Base-by-base conservation (phyloP, 1,284 basidiomycete species). In the Athelia sp. region DNA sequence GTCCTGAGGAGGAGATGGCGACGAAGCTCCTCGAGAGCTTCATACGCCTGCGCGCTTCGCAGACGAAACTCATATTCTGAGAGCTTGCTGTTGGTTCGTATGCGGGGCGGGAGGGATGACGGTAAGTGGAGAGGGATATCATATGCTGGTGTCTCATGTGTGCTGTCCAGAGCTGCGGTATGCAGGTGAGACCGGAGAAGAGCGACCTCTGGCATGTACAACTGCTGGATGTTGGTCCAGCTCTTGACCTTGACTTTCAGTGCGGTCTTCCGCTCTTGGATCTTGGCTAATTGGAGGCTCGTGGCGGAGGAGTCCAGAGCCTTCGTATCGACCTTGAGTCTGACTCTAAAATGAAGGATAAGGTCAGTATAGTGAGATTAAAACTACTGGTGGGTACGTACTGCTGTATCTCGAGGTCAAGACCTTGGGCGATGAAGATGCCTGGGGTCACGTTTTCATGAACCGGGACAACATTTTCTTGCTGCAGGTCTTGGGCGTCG, bases 381-480 rank as follows among this genome's bases (percentile, higher is more conserved):
- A 6, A 9, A 17, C 9, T 40, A 40, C 4, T 4, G 6, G 15
- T 8, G 11, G 10, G 11, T 22, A 50, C 43, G 3, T 50, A 60
- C 60, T 56, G 55, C 24, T 56, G 50, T 6, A 51, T 52, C 36
- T 61, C 58, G 1, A 62, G 36, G 10, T 62, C 60, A 1, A 62
- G 26, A 6, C 58, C 58, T 2, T 51, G 23, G 10, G 47, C 43
- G 3, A 62, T 4, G 40, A 62, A 58, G 0, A 47, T 45, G 11
- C 26, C 46, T 1, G 52, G 49, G 1, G 57, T 29, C 3, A 52
- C 47, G 8, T 22, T n/a, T 4, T 56, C 50, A 26, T 55, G 52
- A 1, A 44, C 46, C 1, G 49, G 44, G 2, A 51, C 10, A 0
- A 18, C 40, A 10, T 52, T 50, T 4, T 29, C 22, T 4, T 48